Base-by-base conservation (phyloP, 106 monocot genomes). In the Agapanthus africanus region DNA sequence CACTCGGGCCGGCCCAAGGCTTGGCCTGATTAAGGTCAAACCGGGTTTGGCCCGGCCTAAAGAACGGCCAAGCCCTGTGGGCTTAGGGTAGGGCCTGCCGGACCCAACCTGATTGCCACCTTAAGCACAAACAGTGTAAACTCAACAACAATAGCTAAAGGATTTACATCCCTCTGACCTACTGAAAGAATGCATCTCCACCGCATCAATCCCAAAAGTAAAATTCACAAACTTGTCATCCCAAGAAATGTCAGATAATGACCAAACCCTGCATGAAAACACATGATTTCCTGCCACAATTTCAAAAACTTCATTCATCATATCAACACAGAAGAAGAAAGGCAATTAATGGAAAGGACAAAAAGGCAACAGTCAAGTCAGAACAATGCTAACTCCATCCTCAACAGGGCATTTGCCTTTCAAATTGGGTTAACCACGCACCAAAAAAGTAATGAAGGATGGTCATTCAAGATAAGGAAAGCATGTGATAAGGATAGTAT, bases 261-360 rank as follows among this genome's bases (percentile, higher is more conserved):
- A 49, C 49, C 49, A 21, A 49, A 19, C 49, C 49, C 49, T 49
- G 18, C 49, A 49, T 21, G 18, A 21, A n/a, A 1, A 0, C 54
- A 54, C 54, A 54, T 54, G 54, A 54, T 54, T 54, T 26, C 6
- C 54, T 54, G 54, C 22, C 52, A 52, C 52, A 23, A 52, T 25
- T 25, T 25, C 46, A 25, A 54, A 54, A 54, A 26, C 54, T 25
- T 25, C 25, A 7, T 26, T 25, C 22, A n/a, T n/a, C n/a, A 26
- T 11, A 54, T 27, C 54, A 6, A 54, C 11, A 23, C 25, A 54
- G 25, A 54, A 54, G 25, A 54, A 4, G 27, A 23, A 6, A 54
- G n/a, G n/a, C n/a, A n/a, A 54, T 6, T 25, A 7, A 46, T 10
- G 11, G 18, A 46, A 7, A 10, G 46, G 46, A 46, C 46, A 46